Evolutionary conservation across 2,329 filamentous ascomycete species (phyloP).

Genomic region (Fusarium austroafricanum): DNA sequence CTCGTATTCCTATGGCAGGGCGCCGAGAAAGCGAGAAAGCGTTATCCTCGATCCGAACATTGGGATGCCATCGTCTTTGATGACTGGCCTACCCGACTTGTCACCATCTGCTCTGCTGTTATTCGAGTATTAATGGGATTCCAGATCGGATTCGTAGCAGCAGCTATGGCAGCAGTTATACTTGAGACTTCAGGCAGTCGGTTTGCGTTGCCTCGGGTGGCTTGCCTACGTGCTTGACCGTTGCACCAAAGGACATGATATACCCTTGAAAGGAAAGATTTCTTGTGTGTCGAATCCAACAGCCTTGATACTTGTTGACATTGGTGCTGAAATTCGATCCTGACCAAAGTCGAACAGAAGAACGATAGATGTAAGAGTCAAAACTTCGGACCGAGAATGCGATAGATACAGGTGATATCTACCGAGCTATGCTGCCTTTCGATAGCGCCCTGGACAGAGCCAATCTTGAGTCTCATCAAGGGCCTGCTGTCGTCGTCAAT

Average conservation of each 20-base stretch:
- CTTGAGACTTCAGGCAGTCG: constrained; percentile 1
- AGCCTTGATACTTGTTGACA: not conserved
- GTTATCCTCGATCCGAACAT: too few relatives aligned
- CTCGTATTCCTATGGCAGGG: too few relatives aligned
- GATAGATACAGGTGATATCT: constrained; percentile 5
- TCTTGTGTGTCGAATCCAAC: constrained; percentile 5
- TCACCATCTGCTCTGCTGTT: constrained; percentile 15
- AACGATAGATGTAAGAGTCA: not conserved
- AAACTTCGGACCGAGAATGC: not conserved
- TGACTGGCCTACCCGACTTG: not conserved
- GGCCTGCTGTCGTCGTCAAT: too few relatives aligned
- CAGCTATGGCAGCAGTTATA: constrained; percentile 19
- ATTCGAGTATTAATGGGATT: constrained; percentile 2
- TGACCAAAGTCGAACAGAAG: too few relatives aligned
- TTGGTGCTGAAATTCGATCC: not conserved
- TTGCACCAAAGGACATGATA: too few relatives aligned
- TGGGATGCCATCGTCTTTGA: too few relatives aligned
- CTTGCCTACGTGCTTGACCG: too few relatives aligned
- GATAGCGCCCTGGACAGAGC: too few relatives aligned
- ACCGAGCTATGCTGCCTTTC: not conserved
- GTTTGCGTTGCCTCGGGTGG: not conserved
- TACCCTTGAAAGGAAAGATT: not conserved
- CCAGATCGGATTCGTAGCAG: constrained; percentile 1
- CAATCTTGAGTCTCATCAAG: not conserved
- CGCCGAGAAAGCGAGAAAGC: too few relatives aligned